Evolutionary conservation across 768 basidiomycete species (phyloP), one percentile per base, ranked within the genome.

Genomic region (Russula compacta): DNA sequence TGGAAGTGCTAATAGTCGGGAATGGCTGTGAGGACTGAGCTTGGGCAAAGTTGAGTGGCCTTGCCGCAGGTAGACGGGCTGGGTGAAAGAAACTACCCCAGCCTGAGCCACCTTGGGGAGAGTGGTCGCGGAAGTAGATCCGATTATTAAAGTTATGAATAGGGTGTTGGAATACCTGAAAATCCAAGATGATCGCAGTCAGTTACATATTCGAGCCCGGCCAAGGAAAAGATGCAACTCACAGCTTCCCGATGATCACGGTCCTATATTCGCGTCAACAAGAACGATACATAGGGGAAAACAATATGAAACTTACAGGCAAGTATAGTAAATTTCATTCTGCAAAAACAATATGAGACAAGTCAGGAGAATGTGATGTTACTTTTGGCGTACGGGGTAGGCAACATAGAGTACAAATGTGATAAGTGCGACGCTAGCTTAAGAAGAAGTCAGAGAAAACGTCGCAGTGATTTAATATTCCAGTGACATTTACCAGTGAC

Each of bases 141-240:
- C 62, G 62, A 21, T 63, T 63, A 42, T 70, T 53, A 71, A 63
- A 33, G 66, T 59, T 48, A 69, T 64, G 12, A 71, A 58, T 21
- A 71, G 63, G 2, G 70, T 69, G 59, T 71, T 71, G 2, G 69
- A 60, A 47, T 65, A 67, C 12, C 61, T 62, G 24, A 6, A 50
- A 48, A 11, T 1, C 43, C 24, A 29, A 29, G 24, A 29, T 29
- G 24, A 29, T 51, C 17, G 44, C 57, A 12, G 53, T 38, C 11
- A 53, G 15, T 32, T 29, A 6, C 44, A 12, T 32, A 15, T 39
- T 29, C 14, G 32, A 29, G 24, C 42, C 15, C 21, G 32, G 6
- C n/a, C 36, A 40, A 12, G 48, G 24, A 29, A 29, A 29, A 29
- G 24, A 29, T 29, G n/a, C n/a, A n/a, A n/a, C 24, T 29, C 38